Conservation (phyloP, 768 basidiomycete genomes). For the Saitozyma sp. region DNA sequence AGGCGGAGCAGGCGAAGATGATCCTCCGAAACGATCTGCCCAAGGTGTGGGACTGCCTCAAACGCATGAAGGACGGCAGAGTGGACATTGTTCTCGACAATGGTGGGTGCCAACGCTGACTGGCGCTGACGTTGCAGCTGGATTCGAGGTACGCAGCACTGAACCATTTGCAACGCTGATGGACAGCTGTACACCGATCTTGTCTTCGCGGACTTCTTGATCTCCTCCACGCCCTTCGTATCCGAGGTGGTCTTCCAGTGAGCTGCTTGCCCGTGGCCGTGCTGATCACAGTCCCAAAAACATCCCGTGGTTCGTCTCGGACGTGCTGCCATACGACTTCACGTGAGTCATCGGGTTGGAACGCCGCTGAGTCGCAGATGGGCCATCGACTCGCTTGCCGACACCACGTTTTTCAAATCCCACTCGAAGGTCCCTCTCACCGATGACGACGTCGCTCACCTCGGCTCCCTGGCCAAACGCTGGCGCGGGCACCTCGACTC, state of each 20-base stretch:
- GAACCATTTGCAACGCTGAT: conserved; percentile 1
- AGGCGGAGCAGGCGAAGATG: conserved; percentile 69
- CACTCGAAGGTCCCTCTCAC: conserved; percentile 43
- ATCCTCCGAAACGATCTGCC: conserved; percentile 83
- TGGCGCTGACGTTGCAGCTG: conserved; percentile 59
- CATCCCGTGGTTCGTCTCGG: conserved; percentile 96
- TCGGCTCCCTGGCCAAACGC: conserved; percentile 65
- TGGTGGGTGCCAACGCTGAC: conserved; percentile 56
- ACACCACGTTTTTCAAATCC: conserved; percentile 62
- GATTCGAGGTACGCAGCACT: conserved; percentile 70
- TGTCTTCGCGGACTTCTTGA: conserved; percentile 74
- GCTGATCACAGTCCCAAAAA: conserved; percentile 70
- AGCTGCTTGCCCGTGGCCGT: conserved; percentile 38
- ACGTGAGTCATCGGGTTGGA: conserved; percentile 27
- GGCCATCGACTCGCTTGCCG: conserved; percentile 58
- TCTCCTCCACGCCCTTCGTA: conserved; percentile 82
- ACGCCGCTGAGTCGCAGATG: conserved; percentile 29
- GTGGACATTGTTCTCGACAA: conserved; percentile 93
- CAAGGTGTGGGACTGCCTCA: conserved; percentile 70
- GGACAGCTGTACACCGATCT: conserved; percentile 84
- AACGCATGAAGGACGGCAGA: conserved; percentile 58
- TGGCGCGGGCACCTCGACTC: conserved; percentile 71
- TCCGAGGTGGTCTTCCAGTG: conserved; percentile 86
- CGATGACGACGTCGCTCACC: conserved; percentile 43
- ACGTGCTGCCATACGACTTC: conserved; percentile 88